Evolutionary conservation across 73 alveolate species (phyloP), one percentile per base, ranked within the genome.

Genomic region (Paramecium sonneborni): DNA sequence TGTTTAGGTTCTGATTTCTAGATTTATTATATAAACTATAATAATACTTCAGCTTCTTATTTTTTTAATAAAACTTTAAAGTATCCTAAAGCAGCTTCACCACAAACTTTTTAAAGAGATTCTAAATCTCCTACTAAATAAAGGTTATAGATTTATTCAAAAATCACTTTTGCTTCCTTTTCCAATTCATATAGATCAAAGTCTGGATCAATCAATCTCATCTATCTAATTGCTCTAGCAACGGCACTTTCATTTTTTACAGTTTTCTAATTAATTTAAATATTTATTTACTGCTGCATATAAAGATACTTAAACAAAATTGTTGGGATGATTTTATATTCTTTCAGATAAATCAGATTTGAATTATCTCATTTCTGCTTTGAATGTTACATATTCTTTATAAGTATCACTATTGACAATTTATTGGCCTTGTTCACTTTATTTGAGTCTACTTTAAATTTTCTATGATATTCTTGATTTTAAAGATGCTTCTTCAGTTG

Each of bases 1-100:
- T 79, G 55, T 79, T 79, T 79, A 9, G 90, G 90, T 46, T 79
- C 90, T 41, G 74, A 39, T 79, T 79, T 79, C 90, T 79, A 79
- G 20, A 14, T 39, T 79, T n/a, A 37, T 9, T 34, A 10, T 79
- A 9, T 14, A 79, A 15, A n/a, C n/a, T n/a, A n/a, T n/a, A n/a
- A 44, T 4, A 1, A 24, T 79, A 79, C 90, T 46, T 43, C 69
- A 43, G 69, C 90, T 79, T 79, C 74, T 21, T 79, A 43, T 44
- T 46, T 79, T n/a, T 46, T 79, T 21, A 79, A 44, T 24, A 43
- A 43, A 9, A 79, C 90, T 79, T 46, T 39, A 21, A 79, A 79
- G 72, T 79, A 79, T 41, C 76, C 90, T 23, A 79, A 14, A 43
- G 90, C 90, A 10, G 72, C 55, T 26, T 79, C 90, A 5, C 90